phyloP scores from a whole-genome alignment of 768 basidiomycete species.

The Trametes cingulata region DNA sequence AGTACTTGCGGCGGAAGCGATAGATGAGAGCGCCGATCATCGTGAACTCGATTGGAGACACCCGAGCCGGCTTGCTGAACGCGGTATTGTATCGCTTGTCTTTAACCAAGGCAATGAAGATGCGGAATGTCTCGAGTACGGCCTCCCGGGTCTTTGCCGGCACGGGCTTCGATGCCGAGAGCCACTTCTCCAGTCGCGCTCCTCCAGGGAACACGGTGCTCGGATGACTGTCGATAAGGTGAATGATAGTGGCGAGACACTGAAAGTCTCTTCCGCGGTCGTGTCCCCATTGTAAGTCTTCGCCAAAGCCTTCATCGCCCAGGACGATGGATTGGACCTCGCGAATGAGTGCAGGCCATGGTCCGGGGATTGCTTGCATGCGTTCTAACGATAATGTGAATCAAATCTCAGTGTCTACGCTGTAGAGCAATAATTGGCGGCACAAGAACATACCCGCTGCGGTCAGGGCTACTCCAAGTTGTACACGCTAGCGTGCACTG shows the following conservation, averaged over 20 bases:
- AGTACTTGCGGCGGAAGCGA: slow-evolving; percentile 41
- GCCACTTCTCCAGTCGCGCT: slow-evolving; percentile 31
- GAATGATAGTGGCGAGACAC: slow-evolving; percentile 35
- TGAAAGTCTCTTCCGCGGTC: slow-evolving; percentile 42
- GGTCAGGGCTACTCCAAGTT: slow-evolving; percentile 74
- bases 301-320: slow-evolving; percentile 39
- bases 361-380: slow-evolving; percentile 62
- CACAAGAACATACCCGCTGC: slow-evolving; percentile 49
- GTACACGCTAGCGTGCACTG: slow-evolving; percentile 54
- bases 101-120: slow-evolving; percentile 48
- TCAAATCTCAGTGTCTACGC: too few species aligned
- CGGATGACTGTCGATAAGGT: slow-evolving; percentile 30
- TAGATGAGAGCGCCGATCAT: slow-evolving; percentile 57
- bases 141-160: slow-evolving; percentile 30
- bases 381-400: slow-evolving; percentile 47
- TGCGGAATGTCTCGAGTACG: slow-evolving; percentile 47
- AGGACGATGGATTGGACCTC: slow-evolving; percentile 50
- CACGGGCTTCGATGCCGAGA: slow-evolving; percentile 30
- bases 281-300: slow-evolving; percentile 38
- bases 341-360: slow-evolving; percentile 61
- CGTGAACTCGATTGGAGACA: slow-evolving; percentile 72
- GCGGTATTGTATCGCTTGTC: slow-evolving; percentile 37
- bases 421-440: neutral
- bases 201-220: slow-evolving; percentile 19
- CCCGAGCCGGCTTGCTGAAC: slow-evolving; percentile 40